Evolutionary conservation across 2,329 filamentous ascomycete genomes (phyloP).

Genomic region (Thermothelomyces thermophilus): DNA sequence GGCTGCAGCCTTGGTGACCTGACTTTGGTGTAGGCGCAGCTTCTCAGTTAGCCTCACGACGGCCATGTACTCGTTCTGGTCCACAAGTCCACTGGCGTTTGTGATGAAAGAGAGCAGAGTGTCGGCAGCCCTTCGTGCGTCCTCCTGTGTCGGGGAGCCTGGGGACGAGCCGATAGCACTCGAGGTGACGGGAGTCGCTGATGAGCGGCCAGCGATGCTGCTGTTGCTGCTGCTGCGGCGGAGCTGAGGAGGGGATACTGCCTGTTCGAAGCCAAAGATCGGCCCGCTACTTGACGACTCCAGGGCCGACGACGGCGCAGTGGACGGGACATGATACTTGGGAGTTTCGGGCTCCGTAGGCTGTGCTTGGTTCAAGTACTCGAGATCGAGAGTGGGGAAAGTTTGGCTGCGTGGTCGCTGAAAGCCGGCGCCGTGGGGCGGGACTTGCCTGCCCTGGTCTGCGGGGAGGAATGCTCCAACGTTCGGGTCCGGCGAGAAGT

Average conservation of each 20-base stretch:
- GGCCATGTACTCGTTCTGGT: conserved; percentile 69
- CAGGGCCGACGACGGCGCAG: conserved; percentile 45
- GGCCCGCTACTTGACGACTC: conserved; percentile 43
- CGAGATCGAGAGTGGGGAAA: conserved; percentile 66
- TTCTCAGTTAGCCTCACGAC: conserved; percentile 83
- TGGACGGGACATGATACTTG: conserved; percentile 41
- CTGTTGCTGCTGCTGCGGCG: conserved; percentile 46
- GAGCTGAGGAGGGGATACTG: conserved; percentile 39
- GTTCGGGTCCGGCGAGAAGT: conserved; percentile 68
- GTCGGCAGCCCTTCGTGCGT: conserved; percentile 74
- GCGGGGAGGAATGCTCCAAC: conserved; percentile 54
- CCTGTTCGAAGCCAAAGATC: conserved; percentile 40
- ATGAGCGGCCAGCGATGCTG: conserved; percentile 34
- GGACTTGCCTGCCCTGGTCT: conserved; percentile 34
- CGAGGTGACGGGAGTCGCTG: conserved; percentile 20
- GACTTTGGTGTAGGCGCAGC: conserved; percentile 58
- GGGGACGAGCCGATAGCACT: conserved; percentile 50
- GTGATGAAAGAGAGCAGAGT: conserved; percentile 78
- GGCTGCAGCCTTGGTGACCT: conserved; percentile 25
- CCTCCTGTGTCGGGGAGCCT: conserved; percentile 70
- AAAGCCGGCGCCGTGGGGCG: conserved; percentile 36
- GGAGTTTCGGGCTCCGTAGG: conserved; percentile 42
- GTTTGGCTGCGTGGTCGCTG: conserved; percentile 82
- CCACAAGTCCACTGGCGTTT: conserved; percentile 63
- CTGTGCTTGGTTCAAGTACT: conserved; percentile 43